Evolutionary conservation across 192 early-diverging fungal species (phyloP).

Genomic region (Backusella tuberculispora): DNA sequence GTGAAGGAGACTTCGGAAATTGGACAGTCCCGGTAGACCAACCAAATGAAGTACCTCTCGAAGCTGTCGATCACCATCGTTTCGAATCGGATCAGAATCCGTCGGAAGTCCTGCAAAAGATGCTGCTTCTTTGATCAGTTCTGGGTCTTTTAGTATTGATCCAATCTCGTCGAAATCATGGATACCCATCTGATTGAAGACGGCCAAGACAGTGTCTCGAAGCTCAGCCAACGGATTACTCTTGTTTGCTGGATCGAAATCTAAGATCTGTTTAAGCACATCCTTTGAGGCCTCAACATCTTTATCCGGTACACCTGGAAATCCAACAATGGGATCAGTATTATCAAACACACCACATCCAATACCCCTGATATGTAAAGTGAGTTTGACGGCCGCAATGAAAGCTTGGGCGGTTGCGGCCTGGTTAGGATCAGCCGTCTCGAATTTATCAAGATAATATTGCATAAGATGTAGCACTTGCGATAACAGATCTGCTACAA

Average conservation of each 20-base stretch:
- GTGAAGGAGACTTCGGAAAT: not conserved
- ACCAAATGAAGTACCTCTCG: not conserved
- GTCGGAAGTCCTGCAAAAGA: not conserved
- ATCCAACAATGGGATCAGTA: not conserved
- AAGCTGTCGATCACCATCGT: not conserved
- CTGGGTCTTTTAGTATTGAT: not conserved
- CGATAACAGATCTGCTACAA: not conserved
- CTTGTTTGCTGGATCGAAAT: not conserved
- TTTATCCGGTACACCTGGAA: not conserved
- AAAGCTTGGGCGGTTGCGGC: not conserved
- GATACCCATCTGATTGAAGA: constrained; percentile 1
- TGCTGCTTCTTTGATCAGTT: not conserved
- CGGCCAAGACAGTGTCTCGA: not conserved
- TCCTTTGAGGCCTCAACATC: not conserved
- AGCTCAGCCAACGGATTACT: not conserved
- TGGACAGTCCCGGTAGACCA: not conserved
- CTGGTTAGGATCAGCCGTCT: not conserved
- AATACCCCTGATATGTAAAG: not conserved
- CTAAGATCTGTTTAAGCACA: not conserved
- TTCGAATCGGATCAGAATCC: not conserved
- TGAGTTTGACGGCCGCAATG: not conserved
- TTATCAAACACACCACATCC: not conserved
- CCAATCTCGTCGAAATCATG: not conserved
- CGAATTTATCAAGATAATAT: not conserved
- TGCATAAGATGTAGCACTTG: not conserved